These are phyloP conservation scores for Cerrena zonata DNA, from an alignment of 1,284 basidiomycete genomes.

Conservation along the genomic window DNA sequence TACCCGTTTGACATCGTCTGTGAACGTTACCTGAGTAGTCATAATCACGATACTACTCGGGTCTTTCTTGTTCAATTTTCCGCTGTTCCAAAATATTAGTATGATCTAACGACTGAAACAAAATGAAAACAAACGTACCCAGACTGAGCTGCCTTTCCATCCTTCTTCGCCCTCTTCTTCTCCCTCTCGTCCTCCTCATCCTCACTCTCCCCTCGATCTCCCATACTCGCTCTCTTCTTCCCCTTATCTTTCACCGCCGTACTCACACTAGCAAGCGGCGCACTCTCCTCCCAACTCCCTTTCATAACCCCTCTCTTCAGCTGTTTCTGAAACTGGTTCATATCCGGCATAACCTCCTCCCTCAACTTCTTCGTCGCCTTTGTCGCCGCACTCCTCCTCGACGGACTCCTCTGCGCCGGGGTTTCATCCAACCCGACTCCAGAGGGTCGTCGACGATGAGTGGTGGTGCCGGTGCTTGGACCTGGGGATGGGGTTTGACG, in stretches of 20 bases:
- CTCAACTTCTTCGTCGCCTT: conserved; percentile 58
- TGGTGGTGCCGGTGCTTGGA: conserved; percentile 16
- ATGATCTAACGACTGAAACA: background rate
- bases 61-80: background rate
- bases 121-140: background rate
- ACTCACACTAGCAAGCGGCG: background rate
- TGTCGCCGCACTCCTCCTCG: conserved; percentile 56
- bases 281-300: conserved; percentile 21
- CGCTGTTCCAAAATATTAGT: background rate
- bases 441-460: no score
- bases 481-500: conserved; percentile 8
- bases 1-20: conserved; percentile 53
- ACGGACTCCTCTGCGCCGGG: conserved; percentile 20
- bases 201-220: conserved; percentile 15
- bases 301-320: conserved; percentile 39
- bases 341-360: conserved; percentile 71
- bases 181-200: conserved; percentile 21
- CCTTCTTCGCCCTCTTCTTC: conserved; percentile 11
- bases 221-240: conserved; percentile 24
- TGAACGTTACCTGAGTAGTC: conserved; percentile 54
- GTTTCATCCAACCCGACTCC: conserved; percentile 7
- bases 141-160: conserved; percentile 3
- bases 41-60: conserved; percentile 37
- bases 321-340: conserved; percentile 63
- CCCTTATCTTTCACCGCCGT: conserved; percentile 25